Conservation (phyloP, 1,139 yeast genomes). For the Suhomyces yuchorum region DNA sequence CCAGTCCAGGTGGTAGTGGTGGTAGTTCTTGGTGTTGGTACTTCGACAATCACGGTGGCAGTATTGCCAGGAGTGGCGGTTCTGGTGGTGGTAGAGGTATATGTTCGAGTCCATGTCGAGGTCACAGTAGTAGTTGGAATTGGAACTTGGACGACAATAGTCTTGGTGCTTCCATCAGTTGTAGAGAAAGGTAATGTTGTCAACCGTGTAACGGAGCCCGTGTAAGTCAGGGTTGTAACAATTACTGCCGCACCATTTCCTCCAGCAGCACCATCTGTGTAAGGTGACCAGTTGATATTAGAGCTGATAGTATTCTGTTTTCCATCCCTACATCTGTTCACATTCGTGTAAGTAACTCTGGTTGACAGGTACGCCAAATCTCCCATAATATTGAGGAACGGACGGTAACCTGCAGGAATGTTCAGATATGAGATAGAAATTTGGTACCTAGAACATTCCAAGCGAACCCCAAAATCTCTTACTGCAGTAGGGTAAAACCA, state of each 20-base stretch:
- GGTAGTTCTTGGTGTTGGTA: constrained; percentile 13
- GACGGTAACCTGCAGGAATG: constrained; percentile 37
- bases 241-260: constrained; percentile 16
- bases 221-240: constrained; percentile 25
- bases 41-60: constrained; percentile 15
- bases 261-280: constrained; percentile 19
- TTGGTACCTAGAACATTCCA: constrained; percentile 20
- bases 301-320: background rate
- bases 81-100: constrained; percentile 11
- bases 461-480: constrained; percentile 6
- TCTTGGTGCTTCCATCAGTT: constrained; percentile 13
- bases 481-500: constrained; percentile 25
- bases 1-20: constrained; percentile 5
- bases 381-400: constrained; percentile 24
- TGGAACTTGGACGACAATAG: constrained; percentile 20
- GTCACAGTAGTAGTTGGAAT: constrained; percentile 16
- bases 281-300: constrained; percentile 6
- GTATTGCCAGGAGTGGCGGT: constrained; percentile 13
- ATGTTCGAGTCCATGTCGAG: constrained; percentile 14
- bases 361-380: background rate
- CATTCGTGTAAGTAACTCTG: constrained; percentile 3
- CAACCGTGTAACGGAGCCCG: constrained; percentile 8
- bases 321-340: background rate
- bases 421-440: constrained; percentile 21
- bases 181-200: constrained; percentile 19